phyloP scores from a whole-genome alignment of 805 yeast species.

The Wickerhamiella occidentalis region DNA sequence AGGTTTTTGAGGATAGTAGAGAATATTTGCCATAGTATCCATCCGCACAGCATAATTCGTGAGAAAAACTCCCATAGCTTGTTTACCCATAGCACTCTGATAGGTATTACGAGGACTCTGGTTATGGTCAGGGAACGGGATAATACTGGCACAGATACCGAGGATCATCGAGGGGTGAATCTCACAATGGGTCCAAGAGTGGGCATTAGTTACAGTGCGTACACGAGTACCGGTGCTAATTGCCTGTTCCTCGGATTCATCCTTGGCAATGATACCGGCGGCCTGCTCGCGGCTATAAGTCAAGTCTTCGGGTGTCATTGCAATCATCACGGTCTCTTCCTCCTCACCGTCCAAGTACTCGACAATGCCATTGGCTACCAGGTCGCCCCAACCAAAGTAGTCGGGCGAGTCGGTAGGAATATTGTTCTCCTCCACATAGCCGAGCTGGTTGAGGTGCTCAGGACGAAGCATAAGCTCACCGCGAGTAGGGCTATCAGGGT shows the following conservation, averaged over 20 bases:
- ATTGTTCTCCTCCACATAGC: constrained; percentile 40
- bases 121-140: constrained; percentile 99
- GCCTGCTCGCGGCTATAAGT: constrained; percentile 43
- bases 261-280: constrained; percentile 29
- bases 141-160: constrained; percentile 96
- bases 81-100: constrained; percentile 99
- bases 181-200: constrained; percentile 96
- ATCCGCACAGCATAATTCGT: constrained; percentile 93
- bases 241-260: constrained; percentile 31
- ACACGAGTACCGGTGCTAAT: constrained; percentile 76
- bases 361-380: constrained; percentile 74
- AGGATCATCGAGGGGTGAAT: constrained; percentile 97
- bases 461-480: constrained; percentile 77
- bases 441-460: constrained; percentile 64
- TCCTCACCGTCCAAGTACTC: constrained; percentile 98
- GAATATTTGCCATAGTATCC: constrained; percentile 98
- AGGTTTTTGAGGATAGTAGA: constrained; percentile 96
- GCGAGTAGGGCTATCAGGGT: constrained; percentile 36
- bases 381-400: constrained; percentile 68
- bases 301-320: constrained; percentile 97
- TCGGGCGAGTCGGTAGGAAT: constrained; percentile 40
- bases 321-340: constrained; percentile 96
- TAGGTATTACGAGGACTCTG: constrained; percentile 99
- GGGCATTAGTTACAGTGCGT: constrained; percentile 43
- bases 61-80: constrained; percentile 97